Evolutionary conservation across 306 rosid species (phyloP).

Genomic region (Echinosophora koreensis): DNA sequence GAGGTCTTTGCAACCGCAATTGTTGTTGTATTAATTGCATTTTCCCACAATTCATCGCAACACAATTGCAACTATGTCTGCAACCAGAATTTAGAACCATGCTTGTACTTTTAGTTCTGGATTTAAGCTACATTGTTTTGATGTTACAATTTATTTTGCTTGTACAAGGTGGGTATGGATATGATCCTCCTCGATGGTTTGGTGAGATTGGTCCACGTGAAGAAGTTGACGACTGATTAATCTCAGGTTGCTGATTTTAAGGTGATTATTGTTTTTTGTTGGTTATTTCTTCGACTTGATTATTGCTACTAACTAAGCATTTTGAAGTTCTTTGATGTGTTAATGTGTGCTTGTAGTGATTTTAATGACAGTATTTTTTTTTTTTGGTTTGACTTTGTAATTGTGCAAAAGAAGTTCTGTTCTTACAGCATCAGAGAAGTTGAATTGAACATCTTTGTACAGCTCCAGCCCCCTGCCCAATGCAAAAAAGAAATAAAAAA

Average conservation of each 20-base stretch:
- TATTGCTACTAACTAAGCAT: constrained; percentile 12
- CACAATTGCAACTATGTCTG: too few relatives aligned
- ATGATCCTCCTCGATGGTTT: constrained; percentile 96
- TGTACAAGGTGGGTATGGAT: constrained; percentile 75
- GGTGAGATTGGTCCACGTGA: constrained; percentile 59
- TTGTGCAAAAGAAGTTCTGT: constrained; percentile 19
- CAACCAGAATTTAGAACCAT: too few relatives aligned
- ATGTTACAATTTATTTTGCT: background rate
- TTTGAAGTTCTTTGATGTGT: constrained; percentile 13
- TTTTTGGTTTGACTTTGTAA: constrained; percentile 1
- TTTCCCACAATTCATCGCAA: too few relatives aligned
- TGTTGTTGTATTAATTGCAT: too few relatives aligned
- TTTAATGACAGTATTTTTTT: background rate
- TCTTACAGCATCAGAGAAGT: constrained; percentile 1
- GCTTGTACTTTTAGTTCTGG: constrained; percentile 4
- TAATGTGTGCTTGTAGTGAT: constrained; percentile 9
- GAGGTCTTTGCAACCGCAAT: too few relatives aligned
- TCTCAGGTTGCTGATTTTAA: constrained; percentile 1
- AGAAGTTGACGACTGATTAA: constrained; percentile 54
- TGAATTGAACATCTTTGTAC: constrained; percentile 13
- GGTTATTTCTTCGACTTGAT: background rate
- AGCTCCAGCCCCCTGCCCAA: background rate
- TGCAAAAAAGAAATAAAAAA: too few relatives aligned
- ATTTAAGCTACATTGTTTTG: background rate
- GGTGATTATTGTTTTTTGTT: constrained; percentile 3